phyloP scores from a whole-genome alignment of 192 early-diverging fungal species.

The Diversispora eburnea region DNA sequence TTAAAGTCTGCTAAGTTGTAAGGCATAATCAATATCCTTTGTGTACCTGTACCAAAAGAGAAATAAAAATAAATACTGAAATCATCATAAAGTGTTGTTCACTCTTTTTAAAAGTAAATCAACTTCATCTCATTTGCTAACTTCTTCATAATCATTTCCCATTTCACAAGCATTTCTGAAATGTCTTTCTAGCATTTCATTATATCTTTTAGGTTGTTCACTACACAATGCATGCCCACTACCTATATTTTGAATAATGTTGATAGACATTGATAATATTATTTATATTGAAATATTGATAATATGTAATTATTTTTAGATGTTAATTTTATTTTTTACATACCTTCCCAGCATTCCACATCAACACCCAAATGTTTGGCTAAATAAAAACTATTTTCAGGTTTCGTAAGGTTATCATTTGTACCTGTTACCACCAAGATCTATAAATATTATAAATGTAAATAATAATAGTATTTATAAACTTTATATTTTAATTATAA shows the following conservation, averaged over 20 bases:
- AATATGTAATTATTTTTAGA: not conserved
- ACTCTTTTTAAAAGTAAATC: not conserved
- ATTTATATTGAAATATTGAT: not conserved
- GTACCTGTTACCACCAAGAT: constrained; percentile 29
- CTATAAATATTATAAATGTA: not conserved
- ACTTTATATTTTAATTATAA: too few relatives aligned
- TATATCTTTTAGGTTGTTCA: constrained; percentile 36
- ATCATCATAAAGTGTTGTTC: too few relatives aligned
- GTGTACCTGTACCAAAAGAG: not conserved
- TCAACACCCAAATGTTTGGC: constrained; percentile 26
- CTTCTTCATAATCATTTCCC: not conserved
- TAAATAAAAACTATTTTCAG: constrained; percentile 33
- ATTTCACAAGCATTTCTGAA: constrained; percentile 28
- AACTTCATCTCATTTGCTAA: not conserved
- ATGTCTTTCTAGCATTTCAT: constrained; percentile 32
- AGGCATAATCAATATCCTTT: too few relatives aligned
- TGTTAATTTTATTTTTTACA: not conserved
- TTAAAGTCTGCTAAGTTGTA: too few relatives aligned
- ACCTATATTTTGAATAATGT: not conserved
- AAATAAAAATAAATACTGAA: too few relatives aligned
- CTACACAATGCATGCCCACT: constrained; percentile 37
- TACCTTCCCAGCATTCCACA: constrained; percentile 37
- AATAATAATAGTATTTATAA: not conserved
- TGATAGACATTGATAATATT: not conserved
- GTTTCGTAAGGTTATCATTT: constrained; percentile 37